Evolutionary conservation across 805 yeast species (phyloP), one percentile per base, ranked within the genome.

Genomic region (Wickerhamiella dianesei): DNA sequence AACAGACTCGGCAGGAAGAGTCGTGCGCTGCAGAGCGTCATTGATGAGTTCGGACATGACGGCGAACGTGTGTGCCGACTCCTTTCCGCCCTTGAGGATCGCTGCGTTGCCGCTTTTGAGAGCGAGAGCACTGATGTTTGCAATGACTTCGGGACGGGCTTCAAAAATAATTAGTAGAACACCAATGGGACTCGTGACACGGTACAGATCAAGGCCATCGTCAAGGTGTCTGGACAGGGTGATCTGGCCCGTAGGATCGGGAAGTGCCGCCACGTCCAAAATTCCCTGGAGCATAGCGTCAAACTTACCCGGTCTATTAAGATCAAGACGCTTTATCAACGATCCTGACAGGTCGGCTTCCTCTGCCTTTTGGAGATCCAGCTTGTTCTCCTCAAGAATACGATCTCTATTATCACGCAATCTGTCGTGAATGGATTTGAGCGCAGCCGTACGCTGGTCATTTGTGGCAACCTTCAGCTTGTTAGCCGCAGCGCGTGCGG

Each of bases 71-170:
- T 85, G 74, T 22, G 75, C 66, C 5, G 94, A 82, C 64, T 92
- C 99, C 63, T 87, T 89, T 49, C 99, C 99, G 56, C 99, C 98
- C 66, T 92, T 92, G 60, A 92, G 72, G 48, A 92, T 92, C 44
- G 96, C 98, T 6, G 96, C 83, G 62, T 92, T 92, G 43, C 96
- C 97, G 1, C 96, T 86, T 64, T 94, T 92, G 61, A 92, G 80
- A 17, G 97, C 95, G 57, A 92, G 71, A 0, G 98, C 92, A 13
- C 96, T 82, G 59, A 92, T 92, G 62, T 92, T 94, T 46, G 98
- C 98, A 68, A 92, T 92, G 9, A 92, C 98, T 63, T 92, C 99
- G 36, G 99, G 99, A 59, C 99, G 76, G 25, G 95, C 78, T 65
- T 92, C 99, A 63, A 92, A 92, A 47, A 92, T 94, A 41, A 92